phyloP scores from a whole-genome alignment of 1,284 basidiomycete genomes.

The Phlebopus sp. region DNA sequence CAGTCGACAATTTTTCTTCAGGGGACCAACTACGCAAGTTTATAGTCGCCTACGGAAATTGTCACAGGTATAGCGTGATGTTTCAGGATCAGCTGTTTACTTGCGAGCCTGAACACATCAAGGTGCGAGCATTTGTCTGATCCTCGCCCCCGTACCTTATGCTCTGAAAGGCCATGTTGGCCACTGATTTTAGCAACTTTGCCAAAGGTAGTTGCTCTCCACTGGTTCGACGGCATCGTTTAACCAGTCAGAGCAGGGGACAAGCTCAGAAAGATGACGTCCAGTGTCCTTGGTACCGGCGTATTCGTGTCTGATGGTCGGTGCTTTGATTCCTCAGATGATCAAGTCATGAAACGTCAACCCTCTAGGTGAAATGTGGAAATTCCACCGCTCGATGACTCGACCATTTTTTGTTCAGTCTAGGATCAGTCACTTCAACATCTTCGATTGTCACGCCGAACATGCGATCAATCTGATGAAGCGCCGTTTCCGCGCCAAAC shows the following conservation, averaged over 20 bases:
- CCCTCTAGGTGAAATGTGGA: slow-evolving; percentile 37
- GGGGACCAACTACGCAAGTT: slow-evolving; percentile 14
- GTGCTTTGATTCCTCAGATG: slow-evolving; percentile 8
- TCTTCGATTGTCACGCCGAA: slow-evolving; percentile 41
- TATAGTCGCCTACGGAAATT: slow-evolving; percentile 12
- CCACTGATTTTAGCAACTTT: slow-evolving; percentile 35
- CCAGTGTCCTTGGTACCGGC: slow-evolving; percentile 38
- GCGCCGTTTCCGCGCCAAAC: slow-evolving; percentile 30
- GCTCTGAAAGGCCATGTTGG: slow-evolving; percentile 25
- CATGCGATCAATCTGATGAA: slow-evolving; percentile 32
- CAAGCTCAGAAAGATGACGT: slow-evolving; percentile 23
- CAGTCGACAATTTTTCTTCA: slow-evolving; percentile 6
- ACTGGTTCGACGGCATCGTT: slow-evolving; percentile 5
- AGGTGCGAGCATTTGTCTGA: slow-evolving; percentile 8
- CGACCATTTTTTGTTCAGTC: slow-evolving; percentile 50
- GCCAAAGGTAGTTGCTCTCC: slow-evolving; percentile 29
- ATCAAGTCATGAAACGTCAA: background rate
- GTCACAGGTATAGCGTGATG: slow-evolving; percentile 20
- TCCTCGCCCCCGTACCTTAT: background rate
- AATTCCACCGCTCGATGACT: slow-evolving; percentile 47
- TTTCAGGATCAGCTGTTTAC: slow-evolving; percentile 23
- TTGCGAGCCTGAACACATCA: slow-evolving; percentile 26
- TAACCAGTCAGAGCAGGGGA: slow-evolving; percentile 23
- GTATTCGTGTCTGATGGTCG: slow-evolving; percentile 47
- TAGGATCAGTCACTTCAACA: slow-evolving; percentile 46